Evolutionary conservation across 1,284 basidiomycete species (phyloP).

Genomic region (Ceratobasidium sp.): DNA sequence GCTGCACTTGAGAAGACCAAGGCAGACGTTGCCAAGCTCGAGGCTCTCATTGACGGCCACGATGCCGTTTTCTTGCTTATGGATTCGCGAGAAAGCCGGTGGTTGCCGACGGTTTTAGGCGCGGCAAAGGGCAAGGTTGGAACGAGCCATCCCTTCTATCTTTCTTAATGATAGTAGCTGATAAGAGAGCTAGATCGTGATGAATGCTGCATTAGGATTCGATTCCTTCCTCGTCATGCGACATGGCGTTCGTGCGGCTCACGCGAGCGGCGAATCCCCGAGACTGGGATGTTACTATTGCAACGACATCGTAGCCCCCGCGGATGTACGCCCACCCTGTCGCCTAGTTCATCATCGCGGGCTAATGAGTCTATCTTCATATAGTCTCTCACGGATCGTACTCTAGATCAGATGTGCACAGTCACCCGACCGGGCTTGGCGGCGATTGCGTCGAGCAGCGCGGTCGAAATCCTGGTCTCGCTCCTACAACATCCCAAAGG

Average conservation of each 20-base stretch:
- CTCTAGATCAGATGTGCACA: conserved; percentile 99
- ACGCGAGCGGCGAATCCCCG: conserved; percentile 50
- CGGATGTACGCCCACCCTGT: conserved; percentile 69
- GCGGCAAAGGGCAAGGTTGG: conserved; percentile 81
- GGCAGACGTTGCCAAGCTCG: conserved; percentile 73
- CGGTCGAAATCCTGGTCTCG: conserved; percentile 90
- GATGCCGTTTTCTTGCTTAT: conserved; percentile 94
- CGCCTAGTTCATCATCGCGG: neutral
- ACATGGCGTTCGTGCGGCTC: conserved; percentile 73
- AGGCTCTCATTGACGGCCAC: conserved; percentile 79
- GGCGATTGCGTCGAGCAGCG: conserved; percentile 87
- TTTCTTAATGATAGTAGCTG: neutral
- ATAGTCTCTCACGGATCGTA: conserved; percentile 90
- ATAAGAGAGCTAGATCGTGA: conserved; percentile 67
- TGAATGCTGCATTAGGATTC: conserved; percentile 96
- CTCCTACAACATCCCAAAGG: conserved; percentile 88
- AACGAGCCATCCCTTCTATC: conserved; percentile 8
- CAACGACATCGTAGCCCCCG: conserved; percentile 96
- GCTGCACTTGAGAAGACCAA: conserved; percentile 63
- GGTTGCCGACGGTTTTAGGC: conserved; percentile 91
- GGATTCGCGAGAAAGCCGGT: conserved; percentile 95
- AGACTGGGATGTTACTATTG: conserved; percentile 95
- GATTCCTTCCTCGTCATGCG: conserved; percentile 98
- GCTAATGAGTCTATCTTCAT: neutral
- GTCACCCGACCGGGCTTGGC: conserved; percentile 97